Conservation (phyloP, 2,329 filamentous ascomycete species). For the Microcyclosporella mali region DNA sequence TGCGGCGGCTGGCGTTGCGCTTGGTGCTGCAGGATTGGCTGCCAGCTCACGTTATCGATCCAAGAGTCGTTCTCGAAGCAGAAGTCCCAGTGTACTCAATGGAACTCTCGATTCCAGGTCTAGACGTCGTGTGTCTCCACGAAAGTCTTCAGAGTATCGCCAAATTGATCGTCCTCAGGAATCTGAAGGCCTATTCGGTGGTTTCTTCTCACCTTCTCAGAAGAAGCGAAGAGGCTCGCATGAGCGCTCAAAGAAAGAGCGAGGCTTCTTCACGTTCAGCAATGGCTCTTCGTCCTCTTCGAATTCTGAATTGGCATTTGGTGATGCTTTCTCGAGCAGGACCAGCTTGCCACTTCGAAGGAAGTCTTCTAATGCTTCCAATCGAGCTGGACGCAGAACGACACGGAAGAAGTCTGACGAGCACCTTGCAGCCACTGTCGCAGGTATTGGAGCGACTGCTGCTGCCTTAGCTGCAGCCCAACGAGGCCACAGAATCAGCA, state of each 20-base stretch:
- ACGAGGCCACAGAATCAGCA: slow-evolving; percentile 25
- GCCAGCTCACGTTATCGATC: slow-evolving; percentile 25
- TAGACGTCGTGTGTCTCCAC: slow-evolving; percentile 10
- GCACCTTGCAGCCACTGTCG: slow-evolving; percentile 41
- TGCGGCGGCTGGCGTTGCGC: slow-evolving; percentile 20
- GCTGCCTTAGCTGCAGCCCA: slow-evolving; percentile 44
- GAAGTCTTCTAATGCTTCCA: slow-evolving; percentile 17
- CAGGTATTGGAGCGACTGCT: slow-evolving; percentile 44
- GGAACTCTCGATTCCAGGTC: slow-evolving; percentile 6
- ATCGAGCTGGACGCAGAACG: slow-evolving; percentile 17
- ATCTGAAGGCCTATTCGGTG: slow-evolving; percentile 22
- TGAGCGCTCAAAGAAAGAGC: slow-evolving; percentile 33
- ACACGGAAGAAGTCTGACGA: slow-evolving; percentile 39
- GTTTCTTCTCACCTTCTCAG: slow-evolving; percentile 28
- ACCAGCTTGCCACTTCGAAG: slow-evolving; percentile 15
- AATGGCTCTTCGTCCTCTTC: slow-evolving; percentile 42
- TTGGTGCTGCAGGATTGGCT: slow-evolving; percentile 20
- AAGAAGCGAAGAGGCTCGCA: slow-evolving; percentile 18
- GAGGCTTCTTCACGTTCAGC: slow-evolving; percentile 45
- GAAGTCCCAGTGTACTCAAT: background rate
- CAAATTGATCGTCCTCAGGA: slow-evolving; percentile 14
- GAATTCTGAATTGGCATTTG: slow-evolving; percentile 44
- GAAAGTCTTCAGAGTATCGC: slow-evolving; percentile 12
- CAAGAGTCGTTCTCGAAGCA: slow-evolving; percentile 35
- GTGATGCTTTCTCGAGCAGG: slow-evolving; percentile 28